phyloP scores from a whole-genome alignment of 352 stramenopile genomes.

The Thraustotheca clavata region DNA sequence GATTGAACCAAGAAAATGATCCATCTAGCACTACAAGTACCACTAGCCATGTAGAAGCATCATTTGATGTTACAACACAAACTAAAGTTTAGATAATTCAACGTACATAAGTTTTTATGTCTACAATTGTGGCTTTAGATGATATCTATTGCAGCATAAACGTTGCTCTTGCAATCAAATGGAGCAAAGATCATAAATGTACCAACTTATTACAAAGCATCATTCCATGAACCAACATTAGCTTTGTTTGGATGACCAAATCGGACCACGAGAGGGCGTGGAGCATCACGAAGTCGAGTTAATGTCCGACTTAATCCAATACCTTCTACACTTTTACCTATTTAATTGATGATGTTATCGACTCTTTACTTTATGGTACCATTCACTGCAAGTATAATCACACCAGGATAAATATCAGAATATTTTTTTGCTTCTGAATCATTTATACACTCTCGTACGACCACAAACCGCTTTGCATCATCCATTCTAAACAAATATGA shows the following conservation, averaged over 20 bases:
- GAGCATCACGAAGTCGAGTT: conserved; percentile 64
- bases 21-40: neutral
- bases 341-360: neutral
- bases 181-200: no score
- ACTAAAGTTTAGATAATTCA: neutral
- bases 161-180: no score
- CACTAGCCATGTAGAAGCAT: neutral
- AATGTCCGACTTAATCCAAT: conserved; percentile 64
- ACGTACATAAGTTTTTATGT: no score
- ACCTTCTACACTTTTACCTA: conserved; percentile 53
- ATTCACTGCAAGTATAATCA: conserved; percentile 77
- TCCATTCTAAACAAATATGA: conserved; percentile 24
- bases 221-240: neutral
- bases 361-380: conserved; percentile 1
- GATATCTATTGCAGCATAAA: no score
- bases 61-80: neutral
- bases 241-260: conserved; percentile 37
- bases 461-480: conserved; percentile 56
- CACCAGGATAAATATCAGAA: conserved; percentile 66
- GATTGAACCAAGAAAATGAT: no score
- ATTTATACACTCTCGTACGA: conserved; percentile 79
- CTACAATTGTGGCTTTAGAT: no score
- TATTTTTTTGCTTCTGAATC: conserved; percentile 62
- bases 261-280: conserved; percentile 69
- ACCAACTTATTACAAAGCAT: neutral